Evolutionary conservation across 2,329 filamentous ascomycete species (phyloP).

Genomic region (Chaetomiaceae sp.): DNA sequence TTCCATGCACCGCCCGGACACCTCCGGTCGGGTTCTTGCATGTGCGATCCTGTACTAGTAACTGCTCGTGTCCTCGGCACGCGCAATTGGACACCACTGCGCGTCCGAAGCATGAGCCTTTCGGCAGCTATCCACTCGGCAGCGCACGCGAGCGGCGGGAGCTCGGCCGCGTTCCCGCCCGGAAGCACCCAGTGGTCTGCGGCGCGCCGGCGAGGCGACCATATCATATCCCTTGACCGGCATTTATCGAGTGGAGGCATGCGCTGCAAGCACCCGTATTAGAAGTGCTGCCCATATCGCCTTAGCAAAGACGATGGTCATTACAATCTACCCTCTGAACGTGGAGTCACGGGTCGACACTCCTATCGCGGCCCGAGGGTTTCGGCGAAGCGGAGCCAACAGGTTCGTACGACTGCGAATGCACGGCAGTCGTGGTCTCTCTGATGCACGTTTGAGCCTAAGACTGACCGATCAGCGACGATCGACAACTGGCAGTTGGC

Average conservation of each 20-base stretch:
- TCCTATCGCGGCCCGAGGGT: background rate
- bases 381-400: background rate
- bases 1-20: background rate
- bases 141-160: background rate
- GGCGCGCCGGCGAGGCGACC: background rate
- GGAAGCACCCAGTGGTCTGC: background rate
- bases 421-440: no score
- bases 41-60: slow-evolving; percentile 4
- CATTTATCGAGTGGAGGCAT: background rate
- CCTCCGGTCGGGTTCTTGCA: background rate
- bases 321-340: background rate
- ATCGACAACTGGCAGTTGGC: background rate
- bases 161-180: background rate
- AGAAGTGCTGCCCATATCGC: background rate
- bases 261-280: slow-evolving; percentile 8
- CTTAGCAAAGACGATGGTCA: background rate
- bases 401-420: no score
- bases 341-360: background rate
- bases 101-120: background rate
- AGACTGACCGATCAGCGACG: background rate
- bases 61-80: background rate
- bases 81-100: background rate
- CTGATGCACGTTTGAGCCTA: no score
- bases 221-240: background rate
- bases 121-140: background rate